Percentiles rank a stretch among this genome's conserved stretches.
These are phyloP conservation scores for Mortierella antarctica DNA, from an alignment of 192 early-diverging fungal genomes.

Conservation along the genomic window DNA sequence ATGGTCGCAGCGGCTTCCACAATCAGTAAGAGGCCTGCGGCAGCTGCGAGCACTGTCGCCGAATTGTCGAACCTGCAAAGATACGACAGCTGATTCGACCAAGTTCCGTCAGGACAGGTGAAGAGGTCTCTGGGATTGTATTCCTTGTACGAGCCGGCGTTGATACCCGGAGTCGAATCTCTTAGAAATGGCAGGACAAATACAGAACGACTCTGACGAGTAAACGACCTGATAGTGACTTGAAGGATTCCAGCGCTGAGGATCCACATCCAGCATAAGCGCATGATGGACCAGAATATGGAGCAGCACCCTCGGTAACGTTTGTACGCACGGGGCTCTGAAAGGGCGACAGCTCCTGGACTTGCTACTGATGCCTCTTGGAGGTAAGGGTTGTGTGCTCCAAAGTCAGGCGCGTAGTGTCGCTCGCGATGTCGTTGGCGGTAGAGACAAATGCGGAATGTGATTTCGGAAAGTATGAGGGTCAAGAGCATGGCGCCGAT, in stretches of 20 bases:
- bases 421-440: background rate
- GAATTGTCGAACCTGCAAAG: slow-evolving; percentile 20
- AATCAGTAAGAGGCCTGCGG: background rate
- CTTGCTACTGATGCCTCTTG: background rate
- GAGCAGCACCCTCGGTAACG: background rate
- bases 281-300: slow-evolving; percentile 9
- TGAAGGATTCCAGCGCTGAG: slow-evolving; percentile 2
- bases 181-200: slow-evolving; percentile 20
- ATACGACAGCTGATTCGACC: slow-evolving; percentile 2
- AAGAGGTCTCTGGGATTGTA: slow-evolving; percentile 26
- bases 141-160: background rate
- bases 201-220: slow-evolving; percentile 9
- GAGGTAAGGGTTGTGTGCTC: background rate
- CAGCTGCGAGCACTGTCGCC: background rate
- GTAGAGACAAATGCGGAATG: slow-evolving; percentile 2
- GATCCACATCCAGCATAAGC: slow-evolving; percentile 4
- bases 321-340: background rate
- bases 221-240: background rate
- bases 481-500: slow-evolving; percentile 9
- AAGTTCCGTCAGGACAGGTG: slow-evolving; percentile 4
- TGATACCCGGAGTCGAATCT: slow-evolving; percentile 5
- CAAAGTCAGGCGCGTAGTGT: background rate
- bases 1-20: slow-evolving; percentile 11
- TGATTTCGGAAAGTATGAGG: slow-evolving; percentile 17
- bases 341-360: background rate